phyloP scores from a whole-genome alignment of 495 filamentous ascomycete genomes.

The Penicillium herquei region DNA sequence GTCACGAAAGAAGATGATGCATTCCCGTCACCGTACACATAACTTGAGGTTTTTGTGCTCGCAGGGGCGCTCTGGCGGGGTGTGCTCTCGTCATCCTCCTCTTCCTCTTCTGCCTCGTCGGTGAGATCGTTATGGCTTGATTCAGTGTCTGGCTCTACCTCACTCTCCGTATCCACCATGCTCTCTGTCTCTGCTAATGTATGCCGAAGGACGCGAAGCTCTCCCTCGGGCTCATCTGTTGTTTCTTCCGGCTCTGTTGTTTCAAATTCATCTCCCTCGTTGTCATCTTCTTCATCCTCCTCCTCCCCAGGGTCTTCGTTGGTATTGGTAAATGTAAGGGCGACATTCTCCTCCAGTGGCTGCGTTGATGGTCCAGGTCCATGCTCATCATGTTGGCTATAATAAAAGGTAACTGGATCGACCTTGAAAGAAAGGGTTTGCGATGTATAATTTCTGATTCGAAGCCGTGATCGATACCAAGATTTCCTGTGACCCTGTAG shows the following conservation, averaged over 20 bases:
- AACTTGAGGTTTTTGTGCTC: neutral
- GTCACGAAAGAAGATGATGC: conserved; percentile 34
- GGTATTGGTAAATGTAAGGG: conserved; percentile 21
- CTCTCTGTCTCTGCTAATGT: conserved; percentile 7
- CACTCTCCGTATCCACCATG: conserved; percentile 12
- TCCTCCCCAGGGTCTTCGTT: conserved; percentile 14
- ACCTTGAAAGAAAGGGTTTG: conserved; percentile 54
- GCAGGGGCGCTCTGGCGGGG: conserved; percentile 12
- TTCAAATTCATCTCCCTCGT: neutral
- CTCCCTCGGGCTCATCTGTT: conserved; percentile 9
- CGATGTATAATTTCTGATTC: conserved; percentile 56
- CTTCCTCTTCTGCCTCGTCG: conserved; percentile 6
- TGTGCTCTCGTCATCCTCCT: conserved; percentile 8
- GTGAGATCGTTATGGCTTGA: neutral
- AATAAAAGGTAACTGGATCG: conserved; percentile 39
- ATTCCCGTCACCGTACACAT: conserved; percentile 13
- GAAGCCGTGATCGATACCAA: conserved; percentile 58
- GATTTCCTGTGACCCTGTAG: conserved; percentile 61
- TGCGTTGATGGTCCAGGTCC: conserved; percentile 34
- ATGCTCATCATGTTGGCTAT: conserved; percentile 35
- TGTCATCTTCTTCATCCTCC: conserved; percentile 15
- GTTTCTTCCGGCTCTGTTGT: conserved; percentile 17
- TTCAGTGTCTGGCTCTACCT: neutral
- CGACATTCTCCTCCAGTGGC: conserved; percentile 15
- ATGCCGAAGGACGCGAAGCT: conserved; percentile 22